Conservation (phyloP, 2,329 filamentous ascomycete genomes). For the Neurospora crassa region DNA sequence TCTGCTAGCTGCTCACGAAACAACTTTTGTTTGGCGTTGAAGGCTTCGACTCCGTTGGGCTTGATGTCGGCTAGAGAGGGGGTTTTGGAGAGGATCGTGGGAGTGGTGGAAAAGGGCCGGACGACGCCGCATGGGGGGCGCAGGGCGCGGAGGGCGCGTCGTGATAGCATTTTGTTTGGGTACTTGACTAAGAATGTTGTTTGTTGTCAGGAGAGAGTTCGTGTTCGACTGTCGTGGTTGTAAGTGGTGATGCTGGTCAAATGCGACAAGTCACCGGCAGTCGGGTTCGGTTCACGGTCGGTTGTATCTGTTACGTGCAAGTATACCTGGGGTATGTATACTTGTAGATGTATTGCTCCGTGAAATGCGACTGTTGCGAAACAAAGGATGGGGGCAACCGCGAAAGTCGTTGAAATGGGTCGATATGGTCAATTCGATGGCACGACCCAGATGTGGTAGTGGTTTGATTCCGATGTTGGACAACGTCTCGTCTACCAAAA, state of each 20-base stretch:
- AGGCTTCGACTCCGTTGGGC: slow-evolving; percentile 59
- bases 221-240: too few relatives aligned
- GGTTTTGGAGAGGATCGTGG: slow-evolving; percentile 30
- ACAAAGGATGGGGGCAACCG: neutral
- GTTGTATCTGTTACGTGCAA: neutral
- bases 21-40: slow-evolving; percentile 73
- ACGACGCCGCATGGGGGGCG: neutral
- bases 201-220: neutral
- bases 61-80: slow-evolving; percentile 84
- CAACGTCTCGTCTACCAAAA: neutral
- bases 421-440: neutral
- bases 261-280: neutral
- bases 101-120: slow-evolving; percentile 50
- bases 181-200: neutral
- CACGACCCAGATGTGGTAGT: neutral
- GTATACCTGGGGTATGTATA: neutral
- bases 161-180: slow-evolving; percentile 34
- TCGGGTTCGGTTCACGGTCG: neutral
- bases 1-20: slow-evolving; percentile 77
- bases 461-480: neutral
- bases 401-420: neutral
- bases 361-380: neutral
- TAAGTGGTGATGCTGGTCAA: neutral
- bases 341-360: neutral
- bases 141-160: slow-evolving; percentile 36